Conservation (phyloP, 495 filamentous ascomycete species). For the Trichoderma parareesei region DNA sequence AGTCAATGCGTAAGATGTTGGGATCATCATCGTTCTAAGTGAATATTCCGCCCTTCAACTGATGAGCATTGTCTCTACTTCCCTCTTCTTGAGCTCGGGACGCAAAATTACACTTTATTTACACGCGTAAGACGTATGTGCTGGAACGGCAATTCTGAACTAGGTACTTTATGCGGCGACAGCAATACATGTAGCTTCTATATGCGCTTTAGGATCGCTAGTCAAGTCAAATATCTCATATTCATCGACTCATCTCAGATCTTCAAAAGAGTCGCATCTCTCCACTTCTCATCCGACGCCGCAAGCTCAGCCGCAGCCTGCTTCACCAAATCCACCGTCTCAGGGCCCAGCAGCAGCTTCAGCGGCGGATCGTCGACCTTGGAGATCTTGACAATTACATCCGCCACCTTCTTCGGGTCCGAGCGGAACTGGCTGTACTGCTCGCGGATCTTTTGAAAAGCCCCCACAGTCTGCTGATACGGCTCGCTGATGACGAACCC, state of each 20-base stretch:
- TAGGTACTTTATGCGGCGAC: too few relatives aligned
- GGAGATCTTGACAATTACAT: conserved; percentile 18
- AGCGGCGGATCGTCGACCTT: conserved; percentile 19
- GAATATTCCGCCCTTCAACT: too few relatives aligned
- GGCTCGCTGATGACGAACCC: conserved; percentile 22
- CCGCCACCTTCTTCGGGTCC: conserved; percentile 21
- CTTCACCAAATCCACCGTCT: conserved; percentile 20
- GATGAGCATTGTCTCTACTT: too few relatives aligned
- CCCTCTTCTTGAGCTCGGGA: too few relatives aligned
- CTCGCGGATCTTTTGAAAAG: conserved; percentile 5
- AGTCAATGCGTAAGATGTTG: too few relatives aligned
- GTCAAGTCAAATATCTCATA: background rate
- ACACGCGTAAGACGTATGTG: too few relatives aligned
- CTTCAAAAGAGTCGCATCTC: background rate
- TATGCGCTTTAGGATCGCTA: background rate
- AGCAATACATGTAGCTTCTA: background rate
- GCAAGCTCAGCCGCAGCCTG: conserved; percentile 16
- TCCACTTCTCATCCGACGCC: conserved; percentile 22
- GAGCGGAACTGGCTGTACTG: conserved; percentile 12
- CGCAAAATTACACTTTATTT: too few relatives aligned
- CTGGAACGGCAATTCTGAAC: too few relatives aligned
- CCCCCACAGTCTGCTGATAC: conserved; percentile 19
- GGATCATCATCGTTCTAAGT: too few relatives aligned
- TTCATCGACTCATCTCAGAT: background rate
- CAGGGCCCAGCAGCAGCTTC: conserved; percentile 22